These are phyloP conservation scores for Ceratocystis destructans DNA, from an alignment of 2,329 filamentous ascomycete genomes.

Conservation along the genomic window DNA sequence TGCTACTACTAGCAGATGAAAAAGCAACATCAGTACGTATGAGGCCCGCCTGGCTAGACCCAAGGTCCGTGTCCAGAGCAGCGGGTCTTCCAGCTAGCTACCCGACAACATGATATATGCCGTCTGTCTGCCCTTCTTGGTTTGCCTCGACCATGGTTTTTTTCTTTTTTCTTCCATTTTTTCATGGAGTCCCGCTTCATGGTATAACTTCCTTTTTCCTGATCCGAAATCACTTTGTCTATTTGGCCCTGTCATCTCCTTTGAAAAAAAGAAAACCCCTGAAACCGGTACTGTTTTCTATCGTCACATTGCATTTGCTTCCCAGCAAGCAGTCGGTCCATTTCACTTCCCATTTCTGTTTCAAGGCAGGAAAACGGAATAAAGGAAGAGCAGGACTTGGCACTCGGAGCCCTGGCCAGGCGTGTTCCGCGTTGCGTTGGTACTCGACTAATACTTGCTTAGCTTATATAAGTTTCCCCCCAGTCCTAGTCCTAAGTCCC, in stretches of 20 bases:
- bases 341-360: not conserved
- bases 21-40: not conserved
- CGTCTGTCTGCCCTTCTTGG: not conserved
- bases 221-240: too few relatives aligned
- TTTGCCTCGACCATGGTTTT: not conserved
- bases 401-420: too few relatives aligned
- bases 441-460: too few relatives aligned
- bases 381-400: not conserved
- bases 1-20: too few relatives aligned
- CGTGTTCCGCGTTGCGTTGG: too few relatives aligned
- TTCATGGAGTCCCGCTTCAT: not conserved
- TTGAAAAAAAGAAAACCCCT: not conserved
- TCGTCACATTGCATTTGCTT: not conserved
- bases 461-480: too few relatives aligned
- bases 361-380: not conserved
- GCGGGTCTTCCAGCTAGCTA: not conserved
- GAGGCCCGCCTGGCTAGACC: not conserved
- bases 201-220: too few relatives aligned
- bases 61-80: not conserved
- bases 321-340: not conserved
- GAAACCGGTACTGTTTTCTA: conserved; percentile 2
- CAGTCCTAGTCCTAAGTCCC: too few relatives aligned
- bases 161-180: not conserved
- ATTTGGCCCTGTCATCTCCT: not conserved
- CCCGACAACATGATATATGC: not conserved